Percentiles rank a stretch among this genome's conserved stretches.
phyloP scores from a whole-genome alignment of 768 basidiomycete species.

The Boletus eberwhitei region DNA sequence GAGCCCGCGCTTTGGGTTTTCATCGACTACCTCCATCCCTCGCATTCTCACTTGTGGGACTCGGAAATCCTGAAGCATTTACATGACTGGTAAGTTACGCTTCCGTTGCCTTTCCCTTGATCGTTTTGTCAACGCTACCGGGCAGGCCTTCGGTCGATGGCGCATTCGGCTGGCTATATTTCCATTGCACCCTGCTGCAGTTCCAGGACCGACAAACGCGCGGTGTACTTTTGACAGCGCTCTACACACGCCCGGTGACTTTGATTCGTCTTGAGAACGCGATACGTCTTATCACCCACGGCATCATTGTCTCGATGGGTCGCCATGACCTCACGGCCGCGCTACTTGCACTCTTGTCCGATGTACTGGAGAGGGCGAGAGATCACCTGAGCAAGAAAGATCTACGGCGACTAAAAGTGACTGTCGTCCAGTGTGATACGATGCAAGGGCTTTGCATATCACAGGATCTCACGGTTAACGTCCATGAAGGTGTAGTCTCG shows the following conservation, averaged over 20 bases:
- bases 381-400: slow-evolving; percentile 30
- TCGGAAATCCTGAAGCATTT: slow-evolving; percentile 17
- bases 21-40: slow-evolving; percentile 43
- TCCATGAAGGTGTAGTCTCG: slow-evolving; percentile 35
- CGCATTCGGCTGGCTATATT: slow-evolving; percentile 46
- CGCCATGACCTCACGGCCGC: slow-evolving; percentile 24
- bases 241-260: slow-evolving; percentile 27
- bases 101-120: background rate
- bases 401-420: slow-evolving; percentile 37
- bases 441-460: slow-evolving; percentile 37
- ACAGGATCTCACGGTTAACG: slow-evolving; percentile 17
- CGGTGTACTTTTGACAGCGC: slow-evolving; percentile 34
- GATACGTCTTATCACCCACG: slow-evolving; percentile 38
- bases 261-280: slow-evolving; percentile 35
- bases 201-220: slow-evolving; percentile 24
- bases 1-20: slow-evolving; percentile 42
- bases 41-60: slow-evolving; percentile 41
- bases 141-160: slow-evolving; percentile 12
- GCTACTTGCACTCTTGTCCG: slow-evolving; percentile 39
- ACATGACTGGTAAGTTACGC: slow-evolving; percentile 27
- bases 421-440: slow-evolving; percentile 34
- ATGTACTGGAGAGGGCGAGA: slow-evolving; percentile 33
- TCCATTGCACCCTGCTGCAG: slow-evolving; percentile 28
- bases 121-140: background rate
- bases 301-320: slow-evolving; percentile 23